Conservation (phyloP, 768 basidiomycete species). For the Mrakia hoshinonis region DNA sequence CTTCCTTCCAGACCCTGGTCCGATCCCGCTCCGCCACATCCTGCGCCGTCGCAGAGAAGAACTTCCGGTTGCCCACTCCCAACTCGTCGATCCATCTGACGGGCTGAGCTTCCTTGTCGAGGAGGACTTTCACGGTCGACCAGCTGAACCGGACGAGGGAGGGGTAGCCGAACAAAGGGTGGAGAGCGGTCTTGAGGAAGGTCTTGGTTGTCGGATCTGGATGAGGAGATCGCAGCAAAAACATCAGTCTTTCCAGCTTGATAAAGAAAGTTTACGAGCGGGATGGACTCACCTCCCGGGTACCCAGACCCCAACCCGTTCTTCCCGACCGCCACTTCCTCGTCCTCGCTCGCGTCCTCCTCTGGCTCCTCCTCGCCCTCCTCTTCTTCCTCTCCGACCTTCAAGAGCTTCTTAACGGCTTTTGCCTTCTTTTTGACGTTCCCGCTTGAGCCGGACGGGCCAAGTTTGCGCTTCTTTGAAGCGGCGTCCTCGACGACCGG, state of each 20-base stretch:
- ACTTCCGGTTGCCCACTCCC: constrained; percentile 64
- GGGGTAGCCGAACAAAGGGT: constrained; percentile 87
- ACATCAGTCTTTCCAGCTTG: background rate
- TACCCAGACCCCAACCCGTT: constrained; percentile 29
- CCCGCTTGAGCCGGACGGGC: background rate
- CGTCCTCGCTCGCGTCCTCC: constrained; percentile 29
- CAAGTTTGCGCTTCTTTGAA: constrained; percentile 19
- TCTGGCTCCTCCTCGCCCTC: constrained; percentile 26
- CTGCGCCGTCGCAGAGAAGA: constrained; percentile 49
- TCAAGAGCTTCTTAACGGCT: constrained; percentile 28
- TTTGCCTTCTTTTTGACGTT: constrained; percentile 29
- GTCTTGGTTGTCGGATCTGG: constrained; percentile 84
- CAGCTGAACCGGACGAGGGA: constrained; percentile 86
- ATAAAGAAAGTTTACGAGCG: background rate
- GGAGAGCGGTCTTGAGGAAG: constrained; percentile 67
- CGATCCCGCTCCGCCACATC: constrained; percentile 59
- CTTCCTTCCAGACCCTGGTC: constrained; percentile 60
- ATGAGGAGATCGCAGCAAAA: background rate
- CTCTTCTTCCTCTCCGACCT: constrained; percentile 30
- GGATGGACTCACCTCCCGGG: constrained; percentile 22
- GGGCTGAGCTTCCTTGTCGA: constrained; percentile 69
- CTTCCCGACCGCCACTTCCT: constrained; percentile 30
- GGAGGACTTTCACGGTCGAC: constrained; percentile 76
- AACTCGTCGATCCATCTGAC: constrained; percentile 87
- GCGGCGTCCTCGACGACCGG: constrained; percentile 1